A percentile compares a stretch with the other conserved stretches of the same genome.
Conservation (phyloP, 1,284 basidiomycete genomes). For the Anthracocystis walkeri region DNA sequence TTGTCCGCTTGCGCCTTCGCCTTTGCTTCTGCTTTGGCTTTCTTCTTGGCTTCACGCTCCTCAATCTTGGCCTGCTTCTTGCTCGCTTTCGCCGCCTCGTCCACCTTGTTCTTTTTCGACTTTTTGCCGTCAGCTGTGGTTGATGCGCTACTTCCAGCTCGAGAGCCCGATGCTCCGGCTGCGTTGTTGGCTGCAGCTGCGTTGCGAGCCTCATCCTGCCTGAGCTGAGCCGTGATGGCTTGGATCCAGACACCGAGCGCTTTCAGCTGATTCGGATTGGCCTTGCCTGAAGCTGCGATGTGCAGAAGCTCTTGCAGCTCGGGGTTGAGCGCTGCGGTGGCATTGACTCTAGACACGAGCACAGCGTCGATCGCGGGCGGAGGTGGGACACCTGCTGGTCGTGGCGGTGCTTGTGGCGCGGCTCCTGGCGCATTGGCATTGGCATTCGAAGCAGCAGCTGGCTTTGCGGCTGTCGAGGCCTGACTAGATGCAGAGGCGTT, state of each 20-base stretch:
- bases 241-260: slow-evolving; percentile 58
- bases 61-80: slow-evolving; percentile 56
- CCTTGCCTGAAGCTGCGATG: slow-evolving; percentile 57
- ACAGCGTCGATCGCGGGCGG: slow-evolving; percentile 57
- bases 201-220: slow-evolving; percentile 49
- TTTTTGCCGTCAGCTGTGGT: slow-evolving; percentile 42
- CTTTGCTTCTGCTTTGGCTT: slow-evolving; percentile 53
- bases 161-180: slow-evolving; percentile 26
- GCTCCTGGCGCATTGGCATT: neutral
- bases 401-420: slow-evolving; percentile 11
- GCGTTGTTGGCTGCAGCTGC: slow-evolving; percentile 42
- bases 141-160: slow-evolving; percentile 17
- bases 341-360: slow-evolving; percentile 56
- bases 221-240: slow-evolving; percentile 53
- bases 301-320: slow-evolving; percentile 57
- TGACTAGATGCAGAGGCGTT: slow-evolving; percentile 9
- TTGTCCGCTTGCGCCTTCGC: slow-evolving; percentile 44
- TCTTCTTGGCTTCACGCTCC: slow-evolving; percentile 54
- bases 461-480: slow-evolving; percentile 14
- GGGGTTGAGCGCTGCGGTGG: slow-evolving; percentile 55
- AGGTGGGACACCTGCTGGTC: slow-evolving; percentile 41
- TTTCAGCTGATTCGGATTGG: slow-evolving; percentile 56
- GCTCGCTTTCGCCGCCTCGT: slow-evolving; percentile 44
- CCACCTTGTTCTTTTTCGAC: slow-evolving; percentile 50
- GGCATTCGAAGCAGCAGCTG: slow-evolving; percentile 11